Conservation (phyloP, 2,329 filamentous ascomycete genomes). For the Pezicula radicicola region DNA sequence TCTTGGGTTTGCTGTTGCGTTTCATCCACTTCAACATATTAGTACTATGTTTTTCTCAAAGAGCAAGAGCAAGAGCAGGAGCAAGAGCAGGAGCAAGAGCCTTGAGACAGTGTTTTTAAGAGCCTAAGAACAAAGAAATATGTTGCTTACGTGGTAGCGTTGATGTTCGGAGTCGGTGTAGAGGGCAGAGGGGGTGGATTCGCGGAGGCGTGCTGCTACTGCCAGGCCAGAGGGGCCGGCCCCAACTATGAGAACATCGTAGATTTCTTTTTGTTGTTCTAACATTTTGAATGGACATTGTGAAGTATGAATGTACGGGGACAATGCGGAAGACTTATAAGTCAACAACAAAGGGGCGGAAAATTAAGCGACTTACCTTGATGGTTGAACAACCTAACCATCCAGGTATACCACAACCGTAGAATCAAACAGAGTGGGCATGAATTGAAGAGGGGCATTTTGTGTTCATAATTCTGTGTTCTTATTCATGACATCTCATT, state of each 20-base stretch:
- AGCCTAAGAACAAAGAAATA: too few relatives aligned
- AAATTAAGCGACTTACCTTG: too few relatives aligned
- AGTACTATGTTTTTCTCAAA: too few relatives aligned
- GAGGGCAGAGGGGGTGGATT: conserved; percentile 71
- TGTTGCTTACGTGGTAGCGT: conserved; percentile 52
- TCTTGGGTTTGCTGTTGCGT: conserved; percentile 47
- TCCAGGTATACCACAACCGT: neutral
- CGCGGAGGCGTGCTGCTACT: conserved; percentile 67
- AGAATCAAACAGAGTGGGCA: too few relatives aligned
- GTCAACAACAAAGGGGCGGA: too few relatives aligned
- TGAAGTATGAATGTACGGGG: neutral
- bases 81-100: too few relatives aligned
- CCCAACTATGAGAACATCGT: conserved; percentile 62
- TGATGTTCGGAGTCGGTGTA: conserved; percentile 83
- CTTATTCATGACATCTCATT: neutral
- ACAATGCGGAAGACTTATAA: neutral
- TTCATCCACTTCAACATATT: conserved; percentile 45
- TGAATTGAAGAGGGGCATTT: neutral
- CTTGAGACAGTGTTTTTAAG: too few relatives aligned
- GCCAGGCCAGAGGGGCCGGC: conserved; percentile 74
- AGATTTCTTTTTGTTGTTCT: conserved; percentile 28
- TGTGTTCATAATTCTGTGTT: neutral
- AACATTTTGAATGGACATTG: neutral
- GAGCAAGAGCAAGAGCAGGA: too few relatives aligned
- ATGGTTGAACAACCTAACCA: too few relatives aligned